Conservation (phyloP, 2,329 filamentous ascomycete genomes). For the Apiospora marii region DNA sequence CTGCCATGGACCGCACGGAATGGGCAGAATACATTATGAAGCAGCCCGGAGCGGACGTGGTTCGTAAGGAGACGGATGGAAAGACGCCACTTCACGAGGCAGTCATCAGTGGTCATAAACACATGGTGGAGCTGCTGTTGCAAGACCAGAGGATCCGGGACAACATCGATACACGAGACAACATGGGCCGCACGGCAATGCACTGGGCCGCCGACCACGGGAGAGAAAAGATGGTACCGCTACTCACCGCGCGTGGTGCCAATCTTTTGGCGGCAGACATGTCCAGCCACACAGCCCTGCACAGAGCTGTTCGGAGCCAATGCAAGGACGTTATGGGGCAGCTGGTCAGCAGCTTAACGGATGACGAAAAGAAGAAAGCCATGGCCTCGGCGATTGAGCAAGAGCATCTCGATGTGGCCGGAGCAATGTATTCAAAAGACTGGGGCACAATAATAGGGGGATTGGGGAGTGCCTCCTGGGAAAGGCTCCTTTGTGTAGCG, state of each 20-base stretch:
- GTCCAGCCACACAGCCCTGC: not conserved
- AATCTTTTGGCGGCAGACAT: not conserved
- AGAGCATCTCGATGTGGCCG: not conserved
- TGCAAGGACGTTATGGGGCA: not conserved
- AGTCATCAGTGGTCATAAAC: not conserved
- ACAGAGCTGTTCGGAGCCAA: not conserved
- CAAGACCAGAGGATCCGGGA: not conserved
- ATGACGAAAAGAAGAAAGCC: not conserved
- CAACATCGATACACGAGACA: not conserved
- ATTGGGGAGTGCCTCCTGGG: too few relatives aligned
- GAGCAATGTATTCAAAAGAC: not conserved
- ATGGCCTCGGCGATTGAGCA: not conserved
- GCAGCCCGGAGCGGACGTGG: not conserved
- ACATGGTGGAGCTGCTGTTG: not conserved
- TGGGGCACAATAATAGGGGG: rapidly evolving
- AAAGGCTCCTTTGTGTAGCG: not conserved
- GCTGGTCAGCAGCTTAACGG: not conserved
- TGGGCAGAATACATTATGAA: not conserved
- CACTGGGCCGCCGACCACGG: not conserved
- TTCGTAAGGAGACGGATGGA: not conserved
- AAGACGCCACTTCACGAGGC: not conserved
- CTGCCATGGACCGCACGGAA: not conserved
- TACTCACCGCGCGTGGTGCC: not conserved
- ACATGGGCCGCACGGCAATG: not conserved
- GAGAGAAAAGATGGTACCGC: not conserved